Percentiles rank a stretch among this genome's conserved stretches.
Evolutionary conservation across 176 grass and related monocot species (phyloP).

Genomic region (Aegilops longissima): DNA sequence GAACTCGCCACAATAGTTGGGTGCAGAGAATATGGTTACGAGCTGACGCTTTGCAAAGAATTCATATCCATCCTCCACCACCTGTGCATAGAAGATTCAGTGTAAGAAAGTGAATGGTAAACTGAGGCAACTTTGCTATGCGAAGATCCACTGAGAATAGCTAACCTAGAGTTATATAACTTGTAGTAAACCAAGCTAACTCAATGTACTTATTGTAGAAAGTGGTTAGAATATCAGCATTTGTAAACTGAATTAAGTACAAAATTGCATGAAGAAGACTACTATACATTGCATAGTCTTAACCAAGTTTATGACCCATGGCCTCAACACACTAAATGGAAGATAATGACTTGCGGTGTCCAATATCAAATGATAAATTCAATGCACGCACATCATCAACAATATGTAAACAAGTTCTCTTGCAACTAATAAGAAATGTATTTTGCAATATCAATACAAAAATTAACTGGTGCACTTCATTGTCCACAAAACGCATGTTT

Average conservation of each 20-base stretch:
- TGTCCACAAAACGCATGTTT: not conserved
- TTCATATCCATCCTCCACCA: constrained; percentile 80
- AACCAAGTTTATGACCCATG: not conserved
- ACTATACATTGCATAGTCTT: not conserved
- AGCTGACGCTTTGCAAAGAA: constrained; percentile 74
- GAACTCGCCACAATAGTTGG: constrained; percentile 83
- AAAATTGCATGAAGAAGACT: not conserved
- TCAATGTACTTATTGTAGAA: not conserved
- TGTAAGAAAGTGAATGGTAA: not conserved
- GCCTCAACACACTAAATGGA: not conserved
- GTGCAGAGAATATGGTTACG: constrained; percentile 89
- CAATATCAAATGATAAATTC: constrained; percentile 10
- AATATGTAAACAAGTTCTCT: not conserved
- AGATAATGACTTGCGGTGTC: not conserved
- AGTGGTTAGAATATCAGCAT: not conserved
- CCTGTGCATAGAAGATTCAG: constrained; percentile 30
- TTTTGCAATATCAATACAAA: not conserved
- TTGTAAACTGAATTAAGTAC: not conserved
- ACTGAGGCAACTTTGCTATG: not conserved
- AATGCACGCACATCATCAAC: not conserved
- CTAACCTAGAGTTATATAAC: not conserved
- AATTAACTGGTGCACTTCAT: not conserved
- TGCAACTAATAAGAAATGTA: not conserved
- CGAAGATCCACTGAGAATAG: not conserved
- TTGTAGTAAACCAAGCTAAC: not conserved